Conservation (phyloP, 1,284 basidiomycete species). For the Thecaphora thlaspeos region DNA sequence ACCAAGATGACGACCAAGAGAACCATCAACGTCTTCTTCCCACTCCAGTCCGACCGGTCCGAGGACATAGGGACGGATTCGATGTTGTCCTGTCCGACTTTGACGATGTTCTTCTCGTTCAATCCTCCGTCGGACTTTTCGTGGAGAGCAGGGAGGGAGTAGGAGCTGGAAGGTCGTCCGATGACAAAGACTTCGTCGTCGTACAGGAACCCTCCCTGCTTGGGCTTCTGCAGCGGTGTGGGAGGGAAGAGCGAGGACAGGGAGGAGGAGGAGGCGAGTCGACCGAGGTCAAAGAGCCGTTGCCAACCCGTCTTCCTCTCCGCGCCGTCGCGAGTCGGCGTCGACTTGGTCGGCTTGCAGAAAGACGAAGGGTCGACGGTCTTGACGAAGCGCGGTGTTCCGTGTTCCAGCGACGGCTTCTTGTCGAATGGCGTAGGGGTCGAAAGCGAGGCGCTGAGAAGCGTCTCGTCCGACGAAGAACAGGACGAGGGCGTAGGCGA, state of each 20-base stretch:
- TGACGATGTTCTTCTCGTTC: neutral
- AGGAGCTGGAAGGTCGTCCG: neutral
- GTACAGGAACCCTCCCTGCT: neutral
- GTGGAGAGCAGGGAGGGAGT: no score
- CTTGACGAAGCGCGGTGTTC: neutral
- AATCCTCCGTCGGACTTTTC: neutral
- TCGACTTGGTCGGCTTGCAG: no score
- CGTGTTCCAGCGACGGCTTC: conserved; percentile 13
- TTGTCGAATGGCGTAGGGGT: neutral
- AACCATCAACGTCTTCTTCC: neutral
- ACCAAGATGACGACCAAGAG: neutral
- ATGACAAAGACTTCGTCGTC: neutral
- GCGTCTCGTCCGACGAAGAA: neutral
- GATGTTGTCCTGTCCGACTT: neutral
- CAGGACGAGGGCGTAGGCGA: neutral
- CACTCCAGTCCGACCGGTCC: neutral
- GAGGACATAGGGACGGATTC: neutral
- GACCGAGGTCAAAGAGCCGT: neutral
- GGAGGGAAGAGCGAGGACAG: neutral
- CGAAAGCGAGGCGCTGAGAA: neutral
- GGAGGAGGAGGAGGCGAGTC: neutral
- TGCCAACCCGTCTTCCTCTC: conserved; percentile 1
- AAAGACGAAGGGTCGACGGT: neutral
- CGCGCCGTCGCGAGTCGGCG: neutral
- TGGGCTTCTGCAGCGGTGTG: neutral